Conservation (phyloP, 768 basidiomycete species). For the Panellus pusillus region DNA sequence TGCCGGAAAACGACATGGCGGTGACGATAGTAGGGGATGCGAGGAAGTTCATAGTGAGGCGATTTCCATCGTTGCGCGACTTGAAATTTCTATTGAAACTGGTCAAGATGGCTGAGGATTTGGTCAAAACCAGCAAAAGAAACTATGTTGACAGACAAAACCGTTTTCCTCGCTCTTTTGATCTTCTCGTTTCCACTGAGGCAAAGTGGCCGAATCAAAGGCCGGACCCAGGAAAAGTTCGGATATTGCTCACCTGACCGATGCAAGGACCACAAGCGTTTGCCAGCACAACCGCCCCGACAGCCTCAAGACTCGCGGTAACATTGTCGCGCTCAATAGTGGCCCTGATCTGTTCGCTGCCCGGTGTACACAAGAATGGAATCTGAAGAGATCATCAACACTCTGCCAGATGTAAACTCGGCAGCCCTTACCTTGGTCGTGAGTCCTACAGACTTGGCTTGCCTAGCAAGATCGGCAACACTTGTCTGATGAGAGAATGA, state of each 20-base stretch:
- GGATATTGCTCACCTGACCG: slow-evolving; percentile 64
- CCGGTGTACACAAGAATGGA: slow-evolving; percentile 86
- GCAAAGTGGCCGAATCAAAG: slow-evolving; percentile 3
- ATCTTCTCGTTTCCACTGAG: slow-evolving; percentile 91
- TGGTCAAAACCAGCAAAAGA: slow-evolving; percentile 9
- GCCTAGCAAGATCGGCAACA: slow-evolving; percentile 86
- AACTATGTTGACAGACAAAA: slow-evolving; percentile 32
- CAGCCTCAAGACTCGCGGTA: slow-evolving; percentile 75
- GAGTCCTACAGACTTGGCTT: slow-evolving; percentile 84
- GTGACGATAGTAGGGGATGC: slow-evolving; percentile 97
- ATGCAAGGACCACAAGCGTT: slow-evolving; percentile 99
- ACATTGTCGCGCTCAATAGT: slow-evolving; percentile 95
- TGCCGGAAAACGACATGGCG: slow-evolving; percentile 95
- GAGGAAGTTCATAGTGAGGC: slow-evolving; percentile 94
- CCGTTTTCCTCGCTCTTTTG: slow-evolving; percentile 90
- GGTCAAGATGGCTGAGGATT: slow-evolving; percentile 80
- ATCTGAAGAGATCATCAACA: slow-evolving; percentile 41
- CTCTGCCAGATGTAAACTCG: slow-evolving; percentile 20
- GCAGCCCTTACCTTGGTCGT: slow-evolving; percentile 56
- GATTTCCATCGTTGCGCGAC: slow-evolving; percentile 95
- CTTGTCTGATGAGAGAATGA: slow-evolving; percentile 56
- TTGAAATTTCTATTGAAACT: slow-evolving; percentile 91
- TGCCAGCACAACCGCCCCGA: slow-evolving; percentile 93
- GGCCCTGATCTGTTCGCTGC: slow-evolving; percentile 95
- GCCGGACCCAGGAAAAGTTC: background rate